Conservation (phyloP, 148 eudicot genomes). For the Talinum fruticosum region DNA sequence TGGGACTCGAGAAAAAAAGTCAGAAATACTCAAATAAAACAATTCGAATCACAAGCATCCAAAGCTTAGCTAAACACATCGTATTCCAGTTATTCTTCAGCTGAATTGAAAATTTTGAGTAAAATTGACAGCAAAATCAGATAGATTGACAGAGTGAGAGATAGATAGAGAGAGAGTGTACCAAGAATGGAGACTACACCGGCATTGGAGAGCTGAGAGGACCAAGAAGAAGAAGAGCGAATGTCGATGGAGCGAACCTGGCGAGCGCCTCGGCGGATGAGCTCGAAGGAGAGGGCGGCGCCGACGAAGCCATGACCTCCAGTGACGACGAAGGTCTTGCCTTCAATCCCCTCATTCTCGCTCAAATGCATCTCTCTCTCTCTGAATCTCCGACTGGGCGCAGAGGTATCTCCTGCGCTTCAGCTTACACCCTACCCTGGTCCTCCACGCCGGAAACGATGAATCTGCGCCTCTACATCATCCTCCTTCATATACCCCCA, state of each 20-base stretch:
- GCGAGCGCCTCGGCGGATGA: conserved; percentile 67
- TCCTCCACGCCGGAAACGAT: background rate
- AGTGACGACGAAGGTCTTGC: conserved; percentile 65
- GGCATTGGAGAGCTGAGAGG: conserved; percentile 34
- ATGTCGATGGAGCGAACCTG: conserved; percentile 63
- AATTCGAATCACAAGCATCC: background rate
- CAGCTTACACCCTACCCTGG: too few species aligned
- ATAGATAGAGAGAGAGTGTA: conserved; percentile 8
- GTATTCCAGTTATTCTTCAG: background rate
- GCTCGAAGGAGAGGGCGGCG: conserved; percentile 73
- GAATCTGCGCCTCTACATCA: too few species aligned
- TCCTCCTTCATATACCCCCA: too few species aligned
- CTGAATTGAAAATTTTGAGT: background rate
- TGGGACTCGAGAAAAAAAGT: background rate
- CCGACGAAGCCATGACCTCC: conserved; percentile 88
- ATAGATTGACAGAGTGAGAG: background rate
- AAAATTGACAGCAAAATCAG: background rate
- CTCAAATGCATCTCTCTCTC: conserved; percentile 63
- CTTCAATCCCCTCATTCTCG: conserved; percentile 88
- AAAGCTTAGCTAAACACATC: background rate
- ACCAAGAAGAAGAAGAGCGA: conserved; percentile 52
- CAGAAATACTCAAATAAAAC: background rate
- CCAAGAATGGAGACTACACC: conserved; percentile 50
- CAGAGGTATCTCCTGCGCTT: background rate
- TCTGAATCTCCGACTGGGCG: background rate